A percentile compares a stretch with the other conserved stretches of the same genome.
phyloP scores from a whole-genome alignment of 2,329 filamentous ascomycete species.

The Colletotrichum melonis region DNA sequence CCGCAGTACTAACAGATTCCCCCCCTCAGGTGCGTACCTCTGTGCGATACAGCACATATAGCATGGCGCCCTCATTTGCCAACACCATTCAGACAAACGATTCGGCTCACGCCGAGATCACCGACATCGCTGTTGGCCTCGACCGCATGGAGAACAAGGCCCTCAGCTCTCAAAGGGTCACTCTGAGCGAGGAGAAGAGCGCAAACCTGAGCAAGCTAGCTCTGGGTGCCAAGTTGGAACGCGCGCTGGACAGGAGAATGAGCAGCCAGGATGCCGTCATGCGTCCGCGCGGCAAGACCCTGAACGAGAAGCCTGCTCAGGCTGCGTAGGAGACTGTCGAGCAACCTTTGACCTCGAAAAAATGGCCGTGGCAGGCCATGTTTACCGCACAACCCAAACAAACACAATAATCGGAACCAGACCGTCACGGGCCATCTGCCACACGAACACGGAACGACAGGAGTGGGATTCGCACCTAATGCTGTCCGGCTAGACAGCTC shows the following conservation, averaged over 20 bases:
- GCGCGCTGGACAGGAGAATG: slow-evolving; percentile 88
- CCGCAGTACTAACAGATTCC: slow-evolving; percentile 20
- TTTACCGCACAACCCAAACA: not conserved
- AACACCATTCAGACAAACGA: slow-evolving; percentile 64
- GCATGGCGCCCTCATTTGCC: slow-evolving; percentile 71
- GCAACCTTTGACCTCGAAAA: not conserved
- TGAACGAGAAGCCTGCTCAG: slow-evolving; percentile 47
- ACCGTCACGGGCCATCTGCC: not conserved
- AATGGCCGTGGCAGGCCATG: not conserved
- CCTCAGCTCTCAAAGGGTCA: slow-evolving; percentile 83
- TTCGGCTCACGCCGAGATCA: slow-evolving; percentile 67
- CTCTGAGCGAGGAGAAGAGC: slow-evolving; percentile 81
- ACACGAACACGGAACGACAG: not conserved
- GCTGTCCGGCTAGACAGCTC: not conserved
- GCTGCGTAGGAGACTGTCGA: slow-evolving; percentile 13
- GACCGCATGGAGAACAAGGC: slow-evolving; percentile 92
- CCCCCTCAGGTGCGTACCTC: slow-evolving; percentile 61
- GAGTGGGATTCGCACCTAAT: not conserved
- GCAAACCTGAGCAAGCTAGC: slow-evolving; percentile 88
- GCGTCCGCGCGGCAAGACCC: slow-evolving; percentile 62
- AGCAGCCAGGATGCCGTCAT: slow-evolving; percentile 89
- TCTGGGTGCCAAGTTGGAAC: slow-evolving; percentile 89
- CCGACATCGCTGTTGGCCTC: slow-evolving; percentile 81
- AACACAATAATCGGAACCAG: not conserved
- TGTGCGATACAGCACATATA: slow-evolving; percentile 70